Conservation (phyloP, 2,329 filamentous ascomycete genomes). For the Venturia pyrina region DNA sequence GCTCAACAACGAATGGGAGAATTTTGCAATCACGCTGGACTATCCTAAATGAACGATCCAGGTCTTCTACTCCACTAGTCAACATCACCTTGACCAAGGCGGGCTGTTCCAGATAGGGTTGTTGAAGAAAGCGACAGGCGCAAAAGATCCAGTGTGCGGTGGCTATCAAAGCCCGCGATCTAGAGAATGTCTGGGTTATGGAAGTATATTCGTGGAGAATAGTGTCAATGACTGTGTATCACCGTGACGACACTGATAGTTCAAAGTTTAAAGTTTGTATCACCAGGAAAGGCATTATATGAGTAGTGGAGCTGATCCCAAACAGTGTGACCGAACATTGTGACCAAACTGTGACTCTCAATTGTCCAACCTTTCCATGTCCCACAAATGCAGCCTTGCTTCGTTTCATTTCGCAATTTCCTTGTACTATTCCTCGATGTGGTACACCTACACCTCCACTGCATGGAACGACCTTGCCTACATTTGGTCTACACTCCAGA, state of each 20-base stretch:
- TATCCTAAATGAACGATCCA: background rate
- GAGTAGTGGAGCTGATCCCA: background rate
- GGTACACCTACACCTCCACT: background rate
- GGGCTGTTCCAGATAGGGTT: background rate
- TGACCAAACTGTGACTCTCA: too few relatives aligned
- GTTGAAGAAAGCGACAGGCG: constrained; percentile 1
- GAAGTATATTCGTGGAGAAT: background rate
- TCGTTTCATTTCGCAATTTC: background rate
- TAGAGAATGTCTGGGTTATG: background rate
- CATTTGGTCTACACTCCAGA: too few relatives aligned
- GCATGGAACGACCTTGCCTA: too few relatives aligned
- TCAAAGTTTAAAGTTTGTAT: background rate
- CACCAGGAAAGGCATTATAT: background rate
- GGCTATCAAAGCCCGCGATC: background rate
- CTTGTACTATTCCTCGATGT: background rate
- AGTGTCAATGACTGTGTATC: background rate
- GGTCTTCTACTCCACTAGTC: background rate
- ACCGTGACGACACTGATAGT: background rate
- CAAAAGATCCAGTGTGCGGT: background rate
- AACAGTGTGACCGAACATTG: too few relatives aligned
- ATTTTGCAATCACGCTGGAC: background rate
- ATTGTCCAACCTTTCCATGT: background rate
- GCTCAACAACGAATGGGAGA: constrained; percentile 2
- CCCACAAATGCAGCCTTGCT: background rate
- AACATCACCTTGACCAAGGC: background rate